Conservation (phyloP, 2,329 filamentous ascomycete genomes). For the Penicillium concentricum region DNA sequence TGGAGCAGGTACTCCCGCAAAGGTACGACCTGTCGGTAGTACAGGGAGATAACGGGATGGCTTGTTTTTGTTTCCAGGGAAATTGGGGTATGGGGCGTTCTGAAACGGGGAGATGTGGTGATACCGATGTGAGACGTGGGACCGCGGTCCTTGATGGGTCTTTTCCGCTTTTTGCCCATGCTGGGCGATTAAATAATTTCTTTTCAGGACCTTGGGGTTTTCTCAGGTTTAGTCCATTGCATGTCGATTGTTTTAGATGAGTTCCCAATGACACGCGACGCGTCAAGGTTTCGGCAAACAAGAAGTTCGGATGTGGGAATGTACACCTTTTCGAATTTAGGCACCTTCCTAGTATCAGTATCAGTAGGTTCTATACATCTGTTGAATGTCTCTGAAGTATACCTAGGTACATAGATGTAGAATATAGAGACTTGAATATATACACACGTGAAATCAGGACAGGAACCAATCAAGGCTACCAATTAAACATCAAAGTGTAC, state of each 20-base stretch:
- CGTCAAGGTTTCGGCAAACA: neutral
- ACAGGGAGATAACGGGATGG: conserved; percentile 66
- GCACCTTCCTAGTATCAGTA: neutral
- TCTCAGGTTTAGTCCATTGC: neutral
- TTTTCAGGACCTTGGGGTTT: neutral
- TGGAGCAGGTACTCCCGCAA: conserved; percentile 70
- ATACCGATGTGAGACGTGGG: conserved; percentile 26
- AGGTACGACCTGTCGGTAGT: conserved; percentile 65
- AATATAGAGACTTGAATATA: neutral
- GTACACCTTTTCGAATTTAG: no score
- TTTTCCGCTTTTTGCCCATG: conserved; percentile 47
- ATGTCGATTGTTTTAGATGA: neutral
- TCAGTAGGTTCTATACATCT: neutral
- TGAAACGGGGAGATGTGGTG: conserved; percentile 25
- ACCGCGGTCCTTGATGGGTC: conserved; percentile 29
- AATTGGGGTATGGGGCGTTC: conserved; percentile 6
- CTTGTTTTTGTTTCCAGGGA: conserved; percentile 15
- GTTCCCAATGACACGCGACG: conserved; percentile 1
- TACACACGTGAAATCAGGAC: neutral
- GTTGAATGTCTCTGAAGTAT: neutral
- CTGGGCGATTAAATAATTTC: neutral
- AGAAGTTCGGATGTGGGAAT: neutral
- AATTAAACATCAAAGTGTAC: conserved; percentile 8
- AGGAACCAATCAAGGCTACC: conserved; percentile 1
- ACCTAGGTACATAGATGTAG: neutral